Percentiles rank a stretch among this genome's conserved stretches.
phyloP scores from a whole-genome alignment of 352 stramenopile genomes.

The Pythium sukuiense region DNA sequence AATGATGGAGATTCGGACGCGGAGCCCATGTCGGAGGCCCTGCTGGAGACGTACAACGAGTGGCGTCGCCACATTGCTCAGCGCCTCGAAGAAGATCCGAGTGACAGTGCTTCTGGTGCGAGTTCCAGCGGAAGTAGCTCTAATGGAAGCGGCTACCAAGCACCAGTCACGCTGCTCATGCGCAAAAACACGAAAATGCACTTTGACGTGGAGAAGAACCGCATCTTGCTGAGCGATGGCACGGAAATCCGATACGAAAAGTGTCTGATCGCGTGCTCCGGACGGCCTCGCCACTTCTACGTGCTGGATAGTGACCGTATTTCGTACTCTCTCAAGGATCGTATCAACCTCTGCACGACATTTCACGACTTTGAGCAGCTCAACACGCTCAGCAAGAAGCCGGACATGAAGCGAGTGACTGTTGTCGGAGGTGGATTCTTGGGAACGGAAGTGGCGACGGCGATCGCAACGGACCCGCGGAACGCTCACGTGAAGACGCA shows the following conservation, averaged over 20 bases:
- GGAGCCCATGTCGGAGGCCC: slow-evolving; percentile 38
- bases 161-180: slow-evolving; percentile 75
- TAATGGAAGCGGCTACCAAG: neutral
- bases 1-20: slow-evolving; percentile 20
- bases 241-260: slow-evolving; percentile 83
- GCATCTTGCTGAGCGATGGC: slow-evolving; percentile 77
- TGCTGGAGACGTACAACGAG: slow-evolving; percentile 90
- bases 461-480: slow-evolving; percentile 61
- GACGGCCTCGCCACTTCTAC: slow-evolving; percentile 85
- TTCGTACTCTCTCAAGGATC: slow-evolving; percentile 80
- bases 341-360: slow-evolving; percentile 85
- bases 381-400: slow-evolving; percentile 48
- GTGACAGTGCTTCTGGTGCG: slow-evolving; percentile 8
- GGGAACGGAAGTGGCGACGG: slow-evolving; percentile 84
- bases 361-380: slow-evolving; percentile 82
- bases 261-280: slow-evolving; percentile 85
- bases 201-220: slow-evolving; percentile 87
- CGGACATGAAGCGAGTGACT: slow-evolving; percentile 59
- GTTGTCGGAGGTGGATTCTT: slow-evolving; percentile 91
- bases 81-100: slow-evolving; percentile 72
- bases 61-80: slow-evolving; percentile 86
- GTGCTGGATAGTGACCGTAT: slow-evolving; percentile 84
- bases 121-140: neutral
- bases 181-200: slow-evolving; percentile 65
- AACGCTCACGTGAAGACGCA: slow-evolving; percentile 49